Conservation (phyloP, 768 basidiomycete species). For the Thelephora aurantiotincta region DNA sequence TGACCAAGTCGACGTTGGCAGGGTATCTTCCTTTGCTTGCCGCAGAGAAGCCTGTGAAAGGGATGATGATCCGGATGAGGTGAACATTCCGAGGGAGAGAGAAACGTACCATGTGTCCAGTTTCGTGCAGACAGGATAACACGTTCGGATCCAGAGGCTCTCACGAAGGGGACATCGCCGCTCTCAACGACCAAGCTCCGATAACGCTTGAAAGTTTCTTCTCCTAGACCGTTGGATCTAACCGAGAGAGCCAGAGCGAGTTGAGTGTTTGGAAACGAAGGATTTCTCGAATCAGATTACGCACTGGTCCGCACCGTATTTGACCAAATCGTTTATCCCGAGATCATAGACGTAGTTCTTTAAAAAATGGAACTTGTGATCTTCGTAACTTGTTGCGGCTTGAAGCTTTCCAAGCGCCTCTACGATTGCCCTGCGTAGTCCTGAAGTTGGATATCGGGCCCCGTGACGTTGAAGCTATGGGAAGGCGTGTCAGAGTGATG, state of each 20-base stretch:
- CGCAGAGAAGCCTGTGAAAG: conserved; percentile 37
- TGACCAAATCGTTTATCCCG: conserved; percentile 44
- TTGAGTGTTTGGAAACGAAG: not conserved
- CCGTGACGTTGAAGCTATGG: conserved; percentile 69
- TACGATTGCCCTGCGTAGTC: conserved; percentile 27
- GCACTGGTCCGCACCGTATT: conserved; percentile 52
- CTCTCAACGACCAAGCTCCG: conserved; percentile 23
- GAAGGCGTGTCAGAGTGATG: not conserved
- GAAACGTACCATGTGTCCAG: conserved; percentile 44
- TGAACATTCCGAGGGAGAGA: not conserved
- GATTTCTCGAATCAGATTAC: conserved; percentile 10
- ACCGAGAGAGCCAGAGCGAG: not conserved
- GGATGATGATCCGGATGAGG: not conserved
- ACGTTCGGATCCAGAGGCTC: conserved; percentile 35
- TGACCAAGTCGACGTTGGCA: conserved; percentile 38
- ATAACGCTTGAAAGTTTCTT: conserved; percentile 40
- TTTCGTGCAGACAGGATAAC: conserved; percentile 56
- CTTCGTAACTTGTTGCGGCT: conserved; percentile 27
- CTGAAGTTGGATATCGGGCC: conserved; percentile 56
- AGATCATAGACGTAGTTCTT: conserved; percentile 43
- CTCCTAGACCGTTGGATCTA: conserved; percentile 40
- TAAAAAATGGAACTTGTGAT: conserved; percentile 41
- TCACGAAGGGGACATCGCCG: conserved; percentile 36
- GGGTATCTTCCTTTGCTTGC: conserved; percentile 32
- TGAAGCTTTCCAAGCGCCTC: conserved; percentile 40